Evolutionary conservation across 257 asterid genomes (phyloP).

Genomic region (Capsicum rhomboideum): DNA sequence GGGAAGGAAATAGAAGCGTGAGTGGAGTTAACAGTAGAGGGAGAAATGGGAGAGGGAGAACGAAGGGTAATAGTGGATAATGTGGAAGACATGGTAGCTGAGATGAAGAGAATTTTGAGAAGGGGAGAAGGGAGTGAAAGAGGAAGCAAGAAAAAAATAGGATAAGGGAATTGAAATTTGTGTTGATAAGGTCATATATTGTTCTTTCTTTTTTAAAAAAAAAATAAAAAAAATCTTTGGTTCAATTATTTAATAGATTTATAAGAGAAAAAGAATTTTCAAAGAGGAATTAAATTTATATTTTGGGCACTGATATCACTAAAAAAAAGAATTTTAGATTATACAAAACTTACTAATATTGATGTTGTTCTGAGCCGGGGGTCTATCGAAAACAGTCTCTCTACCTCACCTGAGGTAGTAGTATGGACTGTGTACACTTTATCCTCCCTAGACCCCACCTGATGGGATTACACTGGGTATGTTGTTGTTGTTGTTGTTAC

Average conservation of each 20-base stretch:
- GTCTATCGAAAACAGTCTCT: no score
- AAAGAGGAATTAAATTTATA: background rate
- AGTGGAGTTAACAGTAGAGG: constrained; percentile 14
- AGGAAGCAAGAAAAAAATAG: background rate
- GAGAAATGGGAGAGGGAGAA: constrained; percentile 26
- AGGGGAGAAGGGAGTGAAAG: background rate
- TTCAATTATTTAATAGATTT: background rate
- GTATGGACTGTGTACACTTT: no score
- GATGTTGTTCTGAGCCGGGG: no score
- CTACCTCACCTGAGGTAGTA: no score
- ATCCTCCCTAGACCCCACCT: no score
- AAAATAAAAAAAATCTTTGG: no score
- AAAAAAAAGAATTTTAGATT: background rate
- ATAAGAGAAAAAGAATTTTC: background rate
- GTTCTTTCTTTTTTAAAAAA: background rate
- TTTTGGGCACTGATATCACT: background rate
- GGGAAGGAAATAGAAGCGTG: constrained; percentile 20
- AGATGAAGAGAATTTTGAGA: background rate
- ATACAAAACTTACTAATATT: background rate
- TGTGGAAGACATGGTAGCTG: constrained; percentile 51
- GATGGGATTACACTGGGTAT: no score
- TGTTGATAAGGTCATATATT: background rate
- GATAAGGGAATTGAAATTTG: background rate
- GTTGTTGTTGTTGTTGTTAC: no score
- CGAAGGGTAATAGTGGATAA: constrained; percentile 38